Evolutionary conservation across 2,329 filamentous ascomycete genomes (phyloP), one percentile per base, ranked within the genome.

Genomic region (Didymellaceae sp.): DNA sequence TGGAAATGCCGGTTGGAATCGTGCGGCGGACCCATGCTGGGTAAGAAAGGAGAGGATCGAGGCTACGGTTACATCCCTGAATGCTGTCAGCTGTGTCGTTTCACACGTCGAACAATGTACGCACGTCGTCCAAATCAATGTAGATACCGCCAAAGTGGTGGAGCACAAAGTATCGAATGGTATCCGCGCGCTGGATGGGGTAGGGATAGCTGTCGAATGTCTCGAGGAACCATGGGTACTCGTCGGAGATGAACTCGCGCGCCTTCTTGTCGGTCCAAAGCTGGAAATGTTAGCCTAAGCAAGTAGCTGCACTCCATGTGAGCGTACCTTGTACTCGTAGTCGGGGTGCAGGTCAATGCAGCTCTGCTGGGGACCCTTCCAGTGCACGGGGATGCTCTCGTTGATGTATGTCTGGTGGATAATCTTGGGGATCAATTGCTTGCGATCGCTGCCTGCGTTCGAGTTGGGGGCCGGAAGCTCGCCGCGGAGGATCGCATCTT

Each of bases 371-470:
- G 86, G 80, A 8, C 78, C 79, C 50, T 78, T 74, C 88, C 88
- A 91, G 44, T 85, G 81, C 35, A 75, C 76, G 0, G 88, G 88
- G 30, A 91, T 85, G 33, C 80, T 84, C 47, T 86, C 82, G 67
- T 89, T 90, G 64, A 83, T 84, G 73, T 89, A 90, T 8, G 87
- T 90, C 70, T 90, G 87, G 75, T 90, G 87, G 48, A 90, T 88
- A 66, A 90, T 90, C 74, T 88, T 89, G 38, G 87, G 87, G 40
- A 90, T 89, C 58, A 89, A 70, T 59, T 85, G 83, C 8, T 81
- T 79, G 37, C 77, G 76, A 38, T 78, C 77, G 54, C 81, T 80
- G 58, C 83, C 82, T 57, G 82, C 64, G 54, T 80, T 82, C 4
- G 84, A 84, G 64, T 86, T 85, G 13, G 84, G 83, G 7, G 84